Base-by-base conservation (phyloP, 1,284 basidiomycete species). In the Cryptococcus sp. region DNA sequence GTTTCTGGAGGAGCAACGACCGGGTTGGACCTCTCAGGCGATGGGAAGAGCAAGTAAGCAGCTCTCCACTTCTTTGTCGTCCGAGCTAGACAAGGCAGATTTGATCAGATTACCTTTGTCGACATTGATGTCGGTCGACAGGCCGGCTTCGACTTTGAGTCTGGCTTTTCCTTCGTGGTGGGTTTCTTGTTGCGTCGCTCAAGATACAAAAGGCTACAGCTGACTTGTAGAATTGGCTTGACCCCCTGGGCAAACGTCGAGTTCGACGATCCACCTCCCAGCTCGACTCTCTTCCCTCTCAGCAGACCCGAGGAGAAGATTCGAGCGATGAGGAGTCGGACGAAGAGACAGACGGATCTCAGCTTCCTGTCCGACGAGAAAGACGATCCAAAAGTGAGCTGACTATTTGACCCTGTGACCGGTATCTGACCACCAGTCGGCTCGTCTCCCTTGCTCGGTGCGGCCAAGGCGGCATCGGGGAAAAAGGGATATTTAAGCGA, bases 101-200 rank as follows among this genome's bases (percentile, higher is more conserved):
- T 57, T 14, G 67, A 70, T 28, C 54, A 58, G 31, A 72, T 72
- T 47, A 70, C 69, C 2, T 64, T 65, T 26, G 48, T 53, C 2
- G 57, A 53, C 2, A 18, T 53, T 9, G 60, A 63, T 18, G 40
- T 59, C 16, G 45, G 51, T 14, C 47, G 47, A 41, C 45, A 54
- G 16, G 37, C 51, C 2, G 54, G 43, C 9, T 49, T 40, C 26
- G 23, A 42, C 18, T 31, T 63, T 18, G 52, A 59, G 28, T 38
- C 56, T 12, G 56, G 54, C 7, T 63, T 63, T 33, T 47, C 33
- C 1, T 46, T 56, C 31, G 58, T 67, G 9, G 67, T 71, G 18
- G 53, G 66, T 51, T n/a, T n/a, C n/a, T n/a, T n/a, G n/a, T 18
- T 9, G 19, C 12, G 32, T 18, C 33, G n/a, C 21, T 11, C 23